Evolutionary conservation across 1,139 yeast species (phyloP), one percentile per base, ranked within the genome.

Genomic region (Arxiozyma bovina): DNA sequence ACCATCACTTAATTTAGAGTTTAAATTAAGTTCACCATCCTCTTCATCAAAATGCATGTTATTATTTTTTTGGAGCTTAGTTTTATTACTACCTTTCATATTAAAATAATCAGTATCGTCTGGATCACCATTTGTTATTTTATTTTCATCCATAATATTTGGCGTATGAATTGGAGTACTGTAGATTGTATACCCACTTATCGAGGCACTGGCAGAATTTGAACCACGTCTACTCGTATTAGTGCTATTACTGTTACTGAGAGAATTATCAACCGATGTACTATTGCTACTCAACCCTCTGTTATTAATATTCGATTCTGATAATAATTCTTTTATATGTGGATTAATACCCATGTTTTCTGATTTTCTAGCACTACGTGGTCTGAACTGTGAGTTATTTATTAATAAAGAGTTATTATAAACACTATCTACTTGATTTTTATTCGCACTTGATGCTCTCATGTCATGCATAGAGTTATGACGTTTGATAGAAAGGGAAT

Each of bases 161-260:
- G 71, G 67, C 30, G 69, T 58, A 48, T 63, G 60, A 57, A 66
- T 51, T 30, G 67, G 65, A 4, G 70, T 64, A 43, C 62, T 61
- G 46, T 62, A 63, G n/a, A 63, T 61, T 20, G 65, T 59, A 54
- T 62, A 59, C 20, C 64, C 64, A 27, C 60, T 58, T 18, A 49
- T 49, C 9, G 51, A 49, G 7, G 42, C 51, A 42, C 21, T 42
- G 12, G 25, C 45, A n/a, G 51, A 49, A 17, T 23, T 30, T 3
- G 64, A 59, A n/a, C 62, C 60, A 52, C 61, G 58, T 23, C 56
- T 23, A 50, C 34, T 27, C 5, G 30, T 8, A 11, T 11, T 27
- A 27, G 30, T 5, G 30, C 30, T 27, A 27, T 27, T 27, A 7
- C 30, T 27, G 30, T 27, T 27, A 27, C 11, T 27, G 30, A 27